These are phyloP conservation scores for Wolfiporia cocos DNA, from an alignment of 1,284 basidiomycete genomes.

Conservation along the genomic window DNA sequence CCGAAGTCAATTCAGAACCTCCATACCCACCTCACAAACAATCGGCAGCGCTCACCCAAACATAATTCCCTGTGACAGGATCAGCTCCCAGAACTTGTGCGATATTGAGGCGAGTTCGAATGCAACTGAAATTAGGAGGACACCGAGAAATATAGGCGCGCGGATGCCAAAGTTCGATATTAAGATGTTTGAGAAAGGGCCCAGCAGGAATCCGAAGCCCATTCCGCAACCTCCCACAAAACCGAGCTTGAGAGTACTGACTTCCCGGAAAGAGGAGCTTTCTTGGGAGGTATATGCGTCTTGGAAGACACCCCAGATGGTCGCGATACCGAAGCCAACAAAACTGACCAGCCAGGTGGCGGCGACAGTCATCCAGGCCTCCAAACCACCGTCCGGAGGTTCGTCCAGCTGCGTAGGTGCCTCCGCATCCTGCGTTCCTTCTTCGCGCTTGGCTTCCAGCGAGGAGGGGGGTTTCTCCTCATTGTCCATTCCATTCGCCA, in stretches of 20 bases:
- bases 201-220: conserved; percentile 4
- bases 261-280: neutral
- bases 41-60: conserved; percentile 3
- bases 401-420: neutral
- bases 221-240: conserved; percentile 4
- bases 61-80: conserved; percentile 5
- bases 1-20: neutral
- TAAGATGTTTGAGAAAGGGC: conserved; percentile 5
- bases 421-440: neutral
- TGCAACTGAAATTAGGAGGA: conserved; percentile 1
- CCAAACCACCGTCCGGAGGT: conserved; percentile 5
- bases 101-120: conserved; percentile 6
- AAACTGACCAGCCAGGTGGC: conserved; percentile 5
- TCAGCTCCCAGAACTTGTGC: conserved; percentile 3
- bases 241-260: conserved; percentile 2
- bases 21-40: neutral
- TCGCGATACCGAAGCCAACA: conserved; percentile 4
- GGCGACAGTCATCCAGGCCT: conserved; percentile 6
- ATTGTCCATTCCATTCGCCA: neutral
- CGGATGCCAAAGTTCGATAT: conserved; percentile 2
- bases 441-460: neutral
- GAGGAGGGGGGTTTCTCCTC: neutral
- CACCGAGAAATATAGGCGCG: conserved; percentile 2
- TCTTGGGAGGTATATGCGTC: neutral
- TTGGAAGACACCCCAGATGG: conserved; percentile 6